A percentile compares a stretch with the other conserved stretches of the same genome.
phyloP scores from a whole-genome alignment of 345 rosid species.

The Salix caprea region DNA sequence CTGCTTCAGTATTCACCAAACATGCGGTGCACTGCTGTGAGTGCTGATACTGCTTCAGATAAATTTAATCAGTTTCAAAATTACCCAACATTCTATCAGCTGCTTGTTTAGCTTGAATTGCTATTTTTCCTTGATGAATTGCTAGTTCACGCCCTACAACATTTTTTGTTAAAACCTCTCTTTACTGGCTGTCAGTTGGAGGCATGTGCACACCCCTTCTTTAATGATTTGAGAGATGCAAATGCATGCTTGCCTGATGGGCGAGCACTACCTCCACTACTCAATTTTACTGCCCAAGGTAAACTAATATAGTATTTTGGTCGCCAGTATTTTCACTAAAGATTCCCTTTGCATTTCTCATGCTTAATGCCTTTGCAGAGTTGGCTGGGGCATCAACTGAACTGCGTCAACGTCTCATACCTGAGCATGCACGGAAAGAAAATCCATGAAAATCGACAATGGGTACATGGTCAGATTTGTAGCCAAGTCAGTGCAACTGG shows the following conservation, averaged over 20 bases:
- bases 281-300: slow-evolving; percentile 96
- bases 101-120: not conserved
- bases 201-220: slow-evolving; percentile 98
- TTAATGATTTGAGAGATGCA: slow-evolving; percentile 79
- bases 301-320: not conserved
- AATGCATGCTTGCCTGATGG: slow-evolving; percentile 78
- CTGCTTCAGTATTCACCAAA: slow-evolving; percentile 25
- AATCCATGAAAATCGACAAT: slow-evolving; percentile 3
- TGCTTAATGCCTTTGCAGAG: slow-evolving; percentile 45
- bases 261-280: slow-evolving; percentile 75
- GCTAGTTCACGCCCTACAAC: not conserved
- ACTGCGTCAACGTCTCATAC: slow-evolving; percentile 72
- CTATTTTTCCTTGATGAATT: not conserved
- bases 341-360: slow-evolving; percentile 5
- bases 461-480: not conserved
- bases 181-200: slow-evolving; percentile 53
- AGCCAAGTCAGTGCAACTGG: not conserved
- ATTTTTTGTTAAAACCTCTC: not conserved
- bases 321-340: not conserved
- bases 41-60: not conserved
- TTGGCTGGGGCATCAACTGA: slow-evolving; percentile 76
- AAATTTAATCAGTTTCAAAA: not conserved
- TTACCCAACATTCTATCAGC: not conserved
- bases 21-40: slow-evolving; percentile 24
- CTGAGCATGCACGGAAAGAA: slow-evolving; percentile 35